A percentile compares a stretch with the other conserved stretches of the same genome.
phyloP scores from a whole-genome alignment of 192 early-diverging fungal species.

The Rhizophagus sp. region DNA sequence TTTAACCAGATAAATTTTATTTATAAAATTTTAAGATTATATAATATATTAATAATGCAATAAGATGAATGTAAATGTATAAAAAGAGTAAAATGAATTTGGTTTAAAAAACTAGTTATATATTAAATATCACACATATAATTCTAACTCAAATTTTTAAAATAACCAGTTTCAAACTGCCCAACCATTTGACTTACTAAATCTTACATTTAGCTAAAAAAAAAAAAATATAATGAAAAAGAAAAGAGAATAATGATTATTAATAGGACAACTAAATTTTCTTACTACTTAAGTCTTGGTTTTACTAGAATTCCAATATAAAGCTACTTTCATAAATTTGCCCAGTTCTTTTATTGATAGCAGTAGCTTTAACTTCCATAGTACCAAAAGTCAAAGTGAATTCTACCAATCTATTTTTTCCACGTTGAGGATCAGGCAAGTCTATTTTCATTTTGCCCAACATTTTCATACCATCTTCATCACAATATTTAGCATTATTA shows the following conservation, averaged over 20 bases:
- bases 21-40: too few relatives aligned
- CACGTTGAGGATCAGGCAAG: constrained; percentile 23
- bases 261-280: too few relatives aligned
- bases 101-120: neutral
- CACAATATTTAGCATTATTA: constrained; percentile 27
- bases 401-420: constrained; percentile 26
- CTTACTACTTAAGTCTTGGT: neutral
- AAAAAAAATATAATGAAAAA: neutral
- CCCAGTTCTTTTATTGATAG: constrained; percentile 19
- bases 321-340: constrained; percentile 28
- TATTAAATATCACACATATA: neutral
- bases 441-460: constrained; percentile 30
- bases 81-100: neutral
- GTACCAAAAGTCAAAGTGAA: constrained; percentile 31
- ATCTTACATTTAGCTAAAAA: neutral
- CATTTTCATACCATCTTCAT: constrained; percentile 31
- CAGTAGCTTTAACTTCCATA: constrained; percentile 31
- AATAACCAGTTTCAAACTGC: too few relatives aligned
- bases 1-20: too few relatives aligned
- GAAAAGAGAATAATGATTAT: too few relatives aligned
- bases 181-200: too few relatives aligned
- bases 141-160: neutral
- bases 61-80: neutral
- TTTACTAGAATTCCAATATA: constrained; percentile 20
- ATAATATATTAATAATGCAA: neutral